Conservation (phyloP, 2,329 filamentous ascomycete genomes). For the Lachnellula cervina region DNA sequence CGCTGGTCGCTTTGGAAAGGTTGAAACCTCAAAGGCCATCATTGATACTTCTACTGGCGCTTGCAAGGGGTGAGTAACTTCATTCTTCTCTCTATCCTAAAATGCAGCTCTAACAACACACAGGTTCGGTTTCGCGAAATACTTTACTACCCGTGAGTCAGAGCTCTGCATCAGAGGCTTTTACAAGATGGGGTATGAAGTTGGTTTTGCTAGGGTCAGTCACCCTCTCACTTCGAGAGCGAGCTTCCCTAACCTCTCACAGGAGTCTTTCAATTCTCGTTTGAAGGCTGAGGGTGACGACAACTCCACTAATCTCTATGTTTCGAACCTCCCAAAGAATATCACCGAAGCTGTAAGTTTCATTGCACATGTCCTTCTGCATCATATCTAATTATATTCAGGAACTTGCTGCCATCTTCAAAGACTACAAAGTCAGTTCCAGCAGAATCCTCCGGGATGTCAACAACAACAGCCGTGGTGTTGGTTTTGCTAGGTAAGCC, state of each 20-base stretch:
- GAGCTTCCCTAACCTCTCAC: slow-evolving; percentile 19
- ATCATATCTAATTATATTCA: slow-evolving; percentile 34
- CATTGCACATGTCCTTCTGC: not conserved
- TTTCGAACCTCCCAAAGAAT: slow-evolving; percentile 90
- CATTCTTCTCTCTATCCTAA: not conserved
- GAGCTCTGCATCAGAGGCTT: slow-evolving; percentile 96
- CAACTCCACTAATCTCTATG: slow-evolving; percentile 89
- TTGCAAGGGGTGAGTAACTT: slow-evolving; percentile 78
- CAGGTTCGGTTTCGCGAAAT: slow-evolving; percentile 97
- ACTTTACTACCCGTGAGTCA: slow-evolving; percentile 78
- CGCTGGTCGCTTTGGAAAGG: slow-evolving; percentile 81
- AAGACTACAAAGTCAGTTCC: slow-evolving; percentile 78
- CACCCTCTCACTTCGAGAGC: slow-evolving; percentile 1
- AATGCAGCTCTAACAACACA: slow-evolving; percentile 1
- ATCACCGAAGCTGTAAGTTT: slow-evolving; percentile 79
- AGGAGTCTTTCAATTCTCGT: slow-evolving; percentile 98
- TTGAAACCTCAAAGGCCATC: slow-evolving; percentile 97
- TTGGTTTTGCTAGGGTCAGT: slow-evolving; percentile 86
- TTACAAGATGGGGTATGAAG: slow-evolving; percentile 90
- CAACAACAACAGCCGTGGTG: slow-evolving; percentile 89
- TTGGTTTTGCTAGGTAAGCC: slow-evolving; percentile 88
- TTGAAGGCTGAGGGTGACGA: slow-evolving; percentile 94
- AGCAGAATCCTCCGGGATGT: slow-evolving; percentile 92
- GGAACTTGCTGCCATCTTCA: slow-evolving; percentile 75
- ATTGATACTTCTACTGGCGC: slow-evolving; percentile 89